Evolutionary conservation across 1,139 yeast genomes (phyloP).

Genomic region (Yamadazyma songkhlaensis): DNA sequence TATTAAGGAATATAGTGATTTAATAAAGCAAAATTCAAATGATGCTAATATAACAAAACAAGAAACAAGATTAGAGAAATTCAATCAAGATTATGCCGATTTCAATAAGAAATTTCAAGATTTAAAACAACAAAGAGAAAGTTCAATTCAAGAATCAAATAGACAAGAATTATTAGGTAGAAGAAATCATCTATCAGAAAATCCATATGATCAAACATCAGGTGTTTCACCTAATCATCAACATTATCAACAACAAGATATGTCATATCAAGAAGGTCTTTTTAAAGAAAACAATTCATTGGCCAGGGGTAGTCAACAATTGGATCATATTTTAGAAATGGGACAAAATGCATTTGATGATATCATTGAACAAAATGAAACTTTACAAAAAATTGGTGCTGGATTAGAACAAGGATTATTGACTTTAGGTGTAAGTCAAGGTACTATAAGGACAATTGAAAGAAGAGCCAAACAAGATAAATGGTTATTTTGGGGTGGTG

Average conservation of each 20-base stretch:
- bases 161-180: conserved; percentile 64
- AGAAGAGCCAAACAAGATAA: conserved; percentile 87
- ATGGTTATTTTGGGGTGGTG: conserved; percentile 80
- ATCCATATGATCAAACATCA: conserved; percentile 50
- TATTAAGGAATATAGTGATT: conserved; percentile 69
- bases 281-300: conserved; percentile 65
- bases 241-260: conserved; percentile 20
- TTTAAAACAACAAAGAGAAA: conserved; percentile 66
- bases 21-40: conserved; percentile 59
- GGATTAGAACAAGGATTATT: conserved; percentile 67
- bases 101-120: conserved; percentile 57
- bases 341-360: conserved; percentile 87
- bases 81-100: conserved; percentile 58
- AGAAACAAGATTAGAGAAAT: conserved; percentile 55
- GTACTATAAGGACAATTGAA: conserved; percentile 80
- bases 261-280: conserved; percentile 63
- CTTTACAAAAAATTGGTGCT: conserved; percentile 60
- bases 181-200: conserved; percentile 48
- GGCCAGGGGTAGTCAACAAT: conserved; percentile 70
- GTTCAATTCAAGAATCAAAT: conserved; percentile 48
- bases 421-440: conserved; percentile 83
- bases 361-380: conserved; percentile 78
- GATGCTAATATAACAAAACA: conserved; percentile 62
- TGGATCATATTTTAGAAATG: conserved; percentile 88
- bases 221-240: conserved; percentile 1